Base-by-base conservation (phyloP, 139 green algal genomes). In the Protoeuglena noctilucae region DNA sequence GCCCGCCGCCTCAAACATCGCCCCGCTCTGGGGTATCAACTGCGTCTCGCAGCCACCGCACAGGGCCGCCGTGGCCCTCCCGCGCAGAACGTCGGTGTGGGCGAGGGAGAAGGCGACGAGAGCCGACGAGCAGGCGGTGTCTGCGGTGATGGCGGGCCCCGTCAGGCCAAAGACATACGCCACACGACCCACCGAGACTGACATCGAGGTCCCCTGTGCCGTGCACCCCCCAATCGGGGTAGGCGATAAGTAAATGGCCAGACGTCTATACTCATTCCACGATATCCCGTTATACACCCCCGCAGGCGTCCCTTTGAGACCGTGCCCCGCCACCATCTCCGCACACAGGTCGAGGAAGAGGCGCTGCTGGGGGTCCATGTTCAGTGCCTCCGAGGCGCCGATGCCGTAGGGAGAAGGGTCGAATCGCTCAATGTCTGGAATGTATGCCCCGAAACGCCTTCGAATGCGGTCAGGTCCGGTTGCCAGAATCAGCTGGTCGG, bases 271-370 rank as follows among this genome's bases (percentile, higher is more conserved):
- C 54, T 91, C 82, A 2, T 62, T 80, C 67, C 73, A 87, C 28
- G 65, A 76, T 28, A 84, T 74, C 30, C 79, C 79, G 29, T 84
- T 58, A 54, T 63, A 83, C 51, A 86, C 77, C 23, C 68, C 73
- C 1, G 12, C 34, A 12, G 9, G 34, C 9, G 9, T 43, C 34
- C 9, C n/a, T n/a, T n/a, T n/a, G n/a, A n/a, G n/a, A n/a, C n/a
- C n/a, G n/a, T 45, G 16, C 39, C 12, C 39, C 39, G 39, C 12
- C 12, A 16, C 12, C 39, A 45, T 45, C 39, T 45, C 39, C n/a
- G n/a, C n/a, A n/a, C n/a, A n/a, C n/a, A 51, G 45, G 31, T 64
- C 24, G 2, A 64, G 27, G 16, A 64, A 28, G 7, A 60, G 43
- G 9, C 56, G 25, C 3, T 69, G 62, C 50, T 69, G 62, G 4